A percentile compares a stretch with the other conserved stretches of the same genome.
phyloP scores from a whole-genome alignment of 768 basidiomycete species.

The Pisolithus tinctorius region DNA sequence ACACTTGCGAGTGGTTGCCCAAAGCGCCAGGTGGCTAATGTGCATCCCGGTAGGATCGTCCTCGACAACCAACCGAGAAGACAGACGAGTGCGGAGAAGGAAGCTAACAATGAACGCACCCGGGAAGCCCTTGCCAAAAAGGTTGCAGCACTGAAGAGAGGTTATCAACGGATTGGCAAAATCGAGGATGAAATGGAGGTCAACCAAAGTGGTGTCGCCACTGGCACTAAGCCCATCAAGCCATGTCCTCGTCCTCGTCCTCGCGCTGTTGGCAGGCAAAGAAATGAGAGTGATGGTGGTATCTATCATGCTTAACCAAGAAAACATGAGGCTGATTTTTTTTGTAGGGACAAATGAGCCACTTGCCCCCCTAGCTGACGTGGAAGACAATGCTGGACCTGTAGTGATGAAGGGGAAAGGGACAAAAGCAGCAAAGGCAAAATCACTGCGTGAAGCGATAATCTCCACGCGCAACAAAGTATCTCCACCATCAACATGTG shows the following conservation, averaged over 20 bases:
- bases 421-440: neutral
- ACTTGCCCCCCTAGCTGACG: neutral
- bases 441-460: neutral
- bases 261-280: too few species aligned
- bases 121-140: too few species aligned
- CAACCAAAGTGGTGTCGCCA: too few species aligned
- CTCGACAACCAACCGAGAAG: neutral
- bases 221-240: too few species aligned
- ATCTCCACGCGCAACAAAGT: neutral
- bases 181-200: too few species aligned
- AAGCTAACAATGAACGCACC: too few species aligned
- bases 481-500: neutral
- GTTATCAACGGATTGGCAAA: too few species aligned
- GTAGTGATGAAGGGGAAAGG: neutral
- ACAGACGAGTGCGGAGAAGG: neutral
- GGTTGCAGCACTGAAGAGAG: too few species aligned
- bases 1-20: too few species aligned
- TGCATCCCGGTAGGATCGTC: neutral
- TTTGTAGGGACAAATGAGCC: neutral
- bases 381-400: neutral
- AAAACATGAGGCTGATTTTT: neutral
- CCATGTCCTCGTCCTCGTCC: too few species aligned
- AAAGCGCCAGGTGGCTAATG: too few species aligned
- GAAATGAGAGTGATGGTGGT: neutral
- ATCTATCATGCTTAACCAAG: neutral